Conservation (phyloP, 164 flowering plant species). For the Vitis vinifera region DNA sequence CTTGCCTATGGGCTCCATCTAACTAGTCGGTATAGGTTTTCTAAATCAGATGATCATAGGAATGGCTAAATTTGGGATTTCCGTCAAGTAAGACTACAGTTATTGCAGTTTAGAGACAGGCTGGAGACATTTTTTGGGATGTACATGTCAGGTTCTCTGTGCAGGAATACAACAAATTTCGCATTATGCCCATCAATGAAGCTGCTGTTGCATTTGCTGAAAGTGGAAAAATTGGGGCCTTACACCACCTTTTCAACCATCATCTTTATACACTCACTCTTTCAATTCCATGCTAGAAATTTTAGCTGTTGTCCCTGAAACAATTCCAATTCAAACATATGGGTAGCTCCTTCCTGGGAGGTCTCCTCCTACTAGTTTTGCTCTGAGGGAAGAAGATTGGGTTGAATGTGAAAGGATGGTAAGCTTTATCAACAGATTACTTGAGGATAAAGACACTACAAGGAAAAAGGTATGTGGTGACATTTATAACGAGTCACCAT, state of each 20-base stretch:
- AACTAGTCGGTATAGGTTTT: too few relatives aligned
- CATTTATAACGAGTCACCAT: too few relatives aligned
- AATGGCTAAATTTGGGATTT: too few relatives aligned
- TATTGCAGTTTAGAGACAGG: too few relatives aligned
- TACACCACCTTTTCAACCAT: constrained; percentile 94
- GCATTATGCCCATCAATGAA: constrained; percentile 58
- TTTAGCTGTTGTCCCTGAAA: constrained; percentile 89
- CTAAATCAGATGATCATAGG: too few relatives aligned
- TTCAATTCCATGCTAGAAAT: constrained; percentile 36
- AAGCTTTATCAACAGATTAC: constrained; percentile 1
- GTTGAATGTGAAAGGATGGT: constrained; percentile 79
- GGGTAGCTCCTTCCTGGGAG: constrained; percentile 91
- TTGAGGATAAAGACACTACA: constrained; percentile 33
- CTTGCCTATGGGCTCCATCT: too few relatives aligned
- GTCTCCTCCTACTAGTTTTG: constrained; percentile 62
- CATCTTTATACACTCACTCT: constrained; percentile 56
- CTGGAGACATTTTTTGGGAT: too few relatives aligned
- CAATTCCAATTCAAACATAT: constrained; percentile 80
- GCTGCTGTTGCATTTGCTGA: constrained; percentile 77
- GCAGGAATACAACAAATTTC: constrained; percentile 33
- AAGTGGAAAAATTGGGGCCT: constrained; percentile 93
- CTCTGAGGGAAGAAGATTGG: constrained; percentile 88
- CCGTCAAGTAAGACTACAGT: too few relatives aligned
- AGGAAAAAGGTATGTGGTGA: too few relatives aligned
- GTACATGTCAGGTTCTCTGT: too few relatives aligned